Evolutionary conservation across 371 early-diverging fungal species (phyloP).

Genomic region (Syncephalastrum racemosum): DNA sequence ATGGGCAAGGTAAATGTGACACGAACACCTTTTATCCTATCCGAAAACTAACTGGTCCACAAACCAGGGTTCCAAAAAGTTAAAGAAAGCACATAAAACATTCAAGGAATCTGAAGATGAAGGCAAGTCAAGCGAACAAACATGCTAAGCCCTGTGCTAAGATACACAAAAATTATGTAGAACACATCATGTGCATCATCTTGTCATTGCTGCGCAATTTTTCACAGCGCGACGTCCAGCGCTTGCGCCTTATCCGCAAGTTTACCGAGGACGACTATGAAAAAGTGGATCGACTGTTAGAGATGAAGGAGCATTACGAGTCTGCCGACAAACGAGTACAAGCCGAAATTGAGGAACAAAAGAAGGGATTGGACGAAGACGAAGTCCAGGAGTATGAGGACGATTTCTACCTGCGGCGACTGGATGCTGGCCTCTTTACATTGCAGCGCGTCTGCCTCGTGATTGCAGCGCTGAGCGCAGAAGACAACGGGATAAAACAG

Average conservation of each 20-base stretch:
- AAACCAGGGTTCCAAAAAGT: conserved; percentile 64
- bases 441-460: conserved; percentile 75
- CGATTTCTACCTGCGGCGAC: conserved; percentile 57
- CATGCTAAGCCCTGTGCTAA: background rate
- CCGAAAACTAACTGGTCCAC: background rate
- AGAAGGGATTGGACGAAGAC: conserved; percentile 46
- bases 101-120: conserved; percentile 77
- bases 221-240: conserved; percentile 58
- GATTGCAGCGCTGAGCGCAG: conserved; percentile 62
- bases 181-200: conserved; percentile 82
- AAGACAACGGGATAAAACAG: conserved; percentile 38
- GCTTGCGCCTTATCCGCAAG: conserved; percentile 78
- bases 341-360: conserved; percentile 48
- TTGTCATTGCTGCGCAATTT: conserved; percentile 68
- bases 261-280: conserved; percentile 80
- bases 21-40: background rate
- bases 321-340: conserved; percentile 59
- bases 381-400: conserved; percentile 61
- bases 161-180: conserved; percentile 28
- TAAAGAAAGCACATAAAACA: conserved; percentile 64
- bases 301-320: conserved; percentile 69
- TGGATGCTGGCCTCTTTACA: conserved; percentile 83
- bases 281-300: conserved; percentile 76
- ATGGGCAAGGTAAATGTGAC: conserved; percentile 60
- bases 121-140: conserved; percentile 29